Percentiles rank a stretch among this genome's conserved stretches.
Evolutionary conservation across 2,329 filamentous ascomycete species (phyloP).

Genomic region (Fusarium temperatum): DNA sequence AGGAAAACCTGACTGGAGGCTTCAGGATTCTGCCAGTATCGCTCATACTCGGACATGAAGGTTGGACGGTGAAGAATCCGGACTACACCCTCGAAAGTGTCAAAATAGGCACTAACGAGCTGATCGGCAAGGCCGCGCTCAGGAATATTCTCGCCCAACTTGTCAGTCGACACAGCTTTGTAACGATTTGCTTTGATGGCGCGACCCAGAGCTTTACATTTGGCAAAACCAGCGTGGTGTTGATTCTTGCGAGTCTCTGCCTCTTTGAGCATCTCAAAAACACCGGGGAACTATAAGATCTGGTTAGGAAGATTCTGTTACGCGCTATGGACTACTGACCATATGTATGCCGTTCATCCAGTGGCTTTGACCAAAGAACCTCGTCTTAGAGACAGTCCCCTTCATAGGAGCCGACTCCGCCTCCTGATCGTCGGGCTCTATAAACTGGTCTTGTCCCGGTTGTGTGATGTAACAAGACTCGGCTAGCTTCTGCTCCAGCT

Average conservation of each 20-base stretch:
- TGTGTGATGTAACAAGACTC: conserved; percentile 38
- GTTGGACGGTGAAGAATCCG: conserved; percentile 67
- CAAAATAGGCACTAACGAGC: conserved; percentile 63
- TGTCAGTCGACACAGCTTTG: conserved; percentile 47
- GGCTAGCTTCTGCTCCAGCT: conserved; percentile 56
- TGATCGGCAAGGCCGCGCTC: conserved; percentile 55
- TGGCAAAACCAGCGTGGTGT: conserved; percentile 46
- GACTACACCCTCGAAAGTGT: conserved; percentile 64
- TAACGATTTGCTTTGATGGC: conserved; percentile 53
- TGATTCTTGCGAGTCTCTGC: conserved; percentile 43
- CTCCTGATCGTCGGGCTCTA: not conserved
- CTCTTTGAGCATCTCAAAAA: conserved; percentile 40
- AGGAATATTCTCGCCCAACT: conserved; percentile 53
- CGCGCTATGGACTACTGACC: conserved; percentile 44
- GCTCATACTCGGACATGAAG: conserved; percentile 63
- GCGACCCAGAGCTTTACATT: conserved; percentile 54
- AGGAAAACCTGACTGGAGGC: conserved; percentile 55
- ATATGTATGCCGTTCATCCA: conserved; percentile 57
- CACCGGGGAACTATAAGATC: conserved; percentile 43
- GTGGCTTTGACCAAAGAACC: conserved; percentile 60
- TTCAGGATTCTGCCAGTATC: conserved; percentile 57
- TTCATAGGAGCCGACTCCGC: conserved; percentile 35
- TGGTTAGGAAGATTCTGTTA: not conserved
- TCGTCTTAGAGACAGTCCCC: conserved; percentile 54
- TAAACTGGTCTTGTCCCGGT: conserved; percentile 22